phyloP scores from a whole-genome alignment of 306 rosid species.

The Cicer arietinum region DNA sequence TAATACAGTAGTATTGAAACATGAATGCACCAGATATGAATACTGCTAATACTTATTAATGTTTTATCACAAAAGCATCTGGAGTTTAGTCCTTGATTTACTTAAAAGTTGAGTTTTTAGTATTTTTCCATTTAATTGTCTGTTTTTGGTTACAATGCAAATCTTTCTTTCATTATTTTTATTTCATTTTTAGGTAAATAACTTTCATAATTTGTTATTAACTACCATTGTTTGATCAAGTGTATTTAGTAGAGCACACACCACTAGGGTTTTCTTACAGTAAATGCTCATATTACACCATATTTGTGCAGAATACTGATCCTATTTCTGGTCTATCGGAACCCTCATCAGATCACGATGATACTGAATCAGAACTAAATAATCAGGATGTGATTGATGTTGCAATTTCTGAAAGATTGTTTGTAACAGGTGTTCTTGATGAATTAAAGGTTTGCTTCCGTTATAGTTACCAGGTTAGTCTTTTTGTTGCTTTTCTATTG shows the following conservation, averaged over 20 bases:
- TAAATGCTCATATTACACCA: conserved; percentile 12
- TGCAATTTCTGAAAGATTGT: conserved; percentile 64
- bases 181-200: not conserved
- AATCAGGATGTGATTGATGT: conserved; percentile 49
- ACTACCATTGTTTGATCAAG: conserved; percentile 13
- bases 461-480: conserved; percentile 74
- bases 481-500: conserved; percentile 30
- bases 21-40: not conserved
- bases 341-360: conserved; percentile 81
- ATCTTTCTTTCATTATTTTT: not conserved
- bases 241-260: conserved; percentile 25
- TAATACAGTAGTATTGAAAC: conserved; percentile 4
- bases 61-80: not conserved
- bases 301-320: conserved; percentile 74
- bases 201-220: not conserved
- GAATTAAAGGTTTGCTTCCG: conserved; percentile 89
- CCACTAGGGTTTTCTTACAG: conserved; percentile 10
- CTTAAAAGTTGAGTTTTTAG: conserved; percentile 2
- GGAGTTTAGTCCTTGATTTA: conserved; percentile 14
- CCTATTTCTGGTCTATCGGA: conserved; percentile 81
- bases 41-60: not conserved
- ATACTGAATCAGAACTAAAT: conserved; percentile 61
- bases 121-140: not conserved
- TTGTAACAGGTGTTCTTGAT: conserved; percentile 92
- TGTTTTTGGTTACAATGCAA: conserved; percentile 9